Conservation (phyloP, 2,329 filamentous ascomycete genomes). For the Penicillium sp. region DNA sequence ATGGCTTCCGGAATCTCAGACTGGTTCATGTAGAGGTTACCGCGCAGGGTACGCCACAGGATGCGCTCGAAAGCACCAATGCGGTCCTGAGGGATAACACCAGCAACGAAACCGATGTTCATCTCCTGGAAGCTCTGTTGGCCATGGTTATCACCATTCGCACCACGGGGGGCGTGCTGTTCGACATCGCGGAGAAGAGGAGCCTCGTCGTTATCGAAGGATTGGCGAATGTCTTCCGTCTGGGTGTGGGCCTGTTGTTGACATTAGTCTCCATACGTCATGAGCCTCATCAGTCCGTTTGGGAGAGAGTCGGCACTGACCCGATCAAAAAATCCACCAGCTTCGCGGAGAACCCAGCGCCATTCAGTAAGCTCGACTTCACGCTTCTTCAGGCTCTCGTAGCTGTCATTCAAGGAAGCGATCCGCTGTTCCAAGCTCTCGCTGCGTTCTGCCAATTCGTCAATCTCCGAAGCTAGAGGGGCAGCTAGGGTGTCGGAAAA, state of each 20-base stretch:
- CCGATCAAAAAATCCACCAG: conserved; percentile 94
- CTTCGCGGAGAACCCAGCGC: conserved; percentile 96
- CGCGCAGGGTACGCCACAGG: conserved; percentile 92
- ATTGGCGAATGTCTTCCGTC: conserved; percentile 92
- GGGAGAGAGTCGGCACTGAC: conserved; percentile 28
- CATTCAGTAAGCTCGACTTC: conserved; percentile 97
- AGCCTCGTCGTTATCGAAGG: conserved; percentile 82
- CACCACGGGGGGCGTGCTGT: conserved; percentile 62
- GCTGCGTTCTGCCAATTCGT: conserved; percentile 88
- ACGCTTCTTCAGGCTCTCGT: conserved; percentile 96
- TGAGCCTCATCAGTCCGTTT: too few species aligned
- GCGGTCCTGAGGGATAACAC: conserved; percentile 88
- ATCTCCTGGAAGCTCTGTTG: conserved; percentile 91
- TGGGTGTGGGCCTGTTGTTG: conserved; percentile 73
- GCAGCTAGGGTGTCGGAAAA: conserved; percentile 83
- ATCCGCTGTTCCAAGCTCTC: conserved; percentile 91
- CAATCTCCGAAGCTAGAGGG: conserved; percentile 90
- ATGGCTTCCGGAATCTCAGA: conserved; percentile 94
- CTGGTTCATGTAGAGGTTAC: conserved; percentile 99
- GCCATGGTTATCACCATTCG: conserved; percentile 62
- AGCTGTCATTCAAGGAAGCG: conserved; percentile 91
- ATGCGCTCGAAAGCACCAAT: conserved; percentile 97
- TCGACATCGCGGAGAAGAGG: conserved; percentile 91
- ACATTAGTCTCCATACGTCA: background rate
- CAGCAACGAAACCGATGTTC: conserved; percentile 98